These are phyloP conservation scores for Penicillium sp. DNA, from an alignment of 2,329 filamentous ascomycete species.

Conservation along the genomic window DNA sequence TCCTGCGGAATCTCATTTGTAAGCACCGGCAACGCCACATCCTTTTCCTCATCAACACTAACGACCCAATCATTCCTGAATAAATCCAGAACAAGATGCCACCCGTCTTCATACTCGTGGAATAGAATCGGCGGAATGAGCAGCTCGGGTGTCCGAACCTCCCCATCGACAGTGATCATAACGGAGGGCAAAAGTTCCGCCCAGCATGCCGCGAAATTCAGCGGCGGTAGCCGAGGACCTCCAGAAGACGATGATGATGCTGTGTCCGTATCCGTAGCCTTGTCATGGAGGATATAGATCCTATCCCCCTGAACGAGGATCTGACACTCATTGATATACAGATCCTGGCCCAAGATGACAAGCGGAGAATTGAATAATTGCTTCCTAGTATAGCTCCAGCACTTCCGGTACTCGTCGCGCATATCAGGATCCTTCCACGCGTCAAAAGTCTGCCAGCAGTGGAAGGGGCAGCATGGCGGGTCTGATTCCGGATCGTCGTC, in stretches of 20 bases:
- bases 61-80: constrained; percentile 2
- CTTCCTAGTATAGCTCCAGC: not conserved
- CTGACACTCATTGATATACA: not conserved
- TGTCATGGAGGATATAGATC: not conserved
- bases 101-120: not conserved
- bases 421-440: not conserved
- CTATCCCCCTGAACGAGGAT: not conserved
- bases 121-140: not conserved
- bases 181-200: not conserved
- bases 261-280: not conserved
- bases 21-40: not conserved
- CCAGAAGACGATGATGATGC: no score
- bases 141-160: not conserved
- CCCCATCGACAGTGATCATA: not conserved
- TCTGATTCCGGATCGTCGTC: not conserved
- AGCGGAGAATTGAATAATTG: not conserved
- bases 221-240: no score
- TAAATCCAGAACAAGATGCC: not conserved
- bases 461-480: not conserved
- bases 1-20: not conserved
- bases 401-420: not conserved
- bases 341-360: not conserved
- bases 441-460: not conserved
- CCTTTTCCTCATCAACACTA: not conserved
- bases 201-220: not conserved